These are phyloP conservation scores for Aspergillus coremiiformis DNA, from an alignment of 495 filamentous ascomycete genomes.

Conservation along the genomic window DNA sequence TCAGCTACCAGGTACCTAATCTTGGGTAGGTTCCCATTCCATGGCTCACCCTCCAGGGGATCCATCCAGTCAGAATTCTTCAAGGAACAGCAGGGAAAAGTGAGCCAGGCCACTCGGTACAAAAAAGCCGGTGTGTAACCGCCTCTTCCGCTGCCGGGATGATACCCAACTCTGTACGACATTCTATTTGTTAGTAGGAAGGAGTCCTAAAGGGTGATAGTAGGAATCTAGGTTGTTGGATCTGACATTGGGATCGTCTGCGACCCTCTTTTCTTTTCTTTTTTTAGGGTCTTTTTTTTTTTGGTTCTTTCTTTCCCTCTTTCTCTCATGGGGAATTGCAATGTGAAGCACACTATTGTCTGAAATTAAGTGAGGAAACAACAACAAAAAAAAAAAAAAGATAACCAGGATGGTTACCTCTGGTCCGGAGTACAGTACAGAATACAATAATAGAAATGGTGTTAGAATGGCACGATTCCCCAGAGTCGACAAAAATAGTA, in stretches of 20 bases:
- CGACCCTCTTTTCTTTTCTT: neutral
- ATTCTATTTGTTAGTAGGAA: too few species aligned
- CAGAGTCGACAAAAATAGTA: neutral
- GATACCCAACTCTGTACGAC: neutral
- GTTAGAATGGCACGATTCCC: neutral
- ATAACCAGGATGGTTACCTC: too few species aligned
- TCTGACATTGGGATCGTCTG: too few species aligned
- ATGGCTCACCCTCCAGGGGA: neutral
- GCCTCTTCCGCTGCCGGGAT: conserved; percentile 1
- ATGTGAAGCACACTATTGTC: neutral
- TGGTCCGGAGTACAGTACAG: neutral
- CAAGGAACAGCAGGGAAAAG: neutral
- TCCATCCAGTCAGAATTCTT: neutral
- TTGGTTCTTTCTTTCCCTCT: neutral
- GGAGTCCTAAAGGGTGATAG: too few species aligned
- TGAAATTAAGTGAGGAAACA: neutral
- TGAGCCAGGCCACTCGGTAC: neutral
- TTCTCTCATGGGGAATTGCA: neutral
- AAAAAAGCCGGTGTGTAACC: neutral
- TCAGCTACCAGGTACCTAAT: too few species aligned
- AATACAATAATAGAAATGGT: too few species aligned
- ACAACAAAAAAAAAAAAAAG: neutral
- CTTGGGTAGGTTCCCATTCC: neutral
- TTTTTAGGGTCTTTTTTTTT: neutral
- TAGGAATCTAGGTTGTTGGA: too few species aligned